Base-by-base conservation (phyloP, 2,329 filamentous ascomycete genomes). In the Gaeumannomyces sp. region DNA sequence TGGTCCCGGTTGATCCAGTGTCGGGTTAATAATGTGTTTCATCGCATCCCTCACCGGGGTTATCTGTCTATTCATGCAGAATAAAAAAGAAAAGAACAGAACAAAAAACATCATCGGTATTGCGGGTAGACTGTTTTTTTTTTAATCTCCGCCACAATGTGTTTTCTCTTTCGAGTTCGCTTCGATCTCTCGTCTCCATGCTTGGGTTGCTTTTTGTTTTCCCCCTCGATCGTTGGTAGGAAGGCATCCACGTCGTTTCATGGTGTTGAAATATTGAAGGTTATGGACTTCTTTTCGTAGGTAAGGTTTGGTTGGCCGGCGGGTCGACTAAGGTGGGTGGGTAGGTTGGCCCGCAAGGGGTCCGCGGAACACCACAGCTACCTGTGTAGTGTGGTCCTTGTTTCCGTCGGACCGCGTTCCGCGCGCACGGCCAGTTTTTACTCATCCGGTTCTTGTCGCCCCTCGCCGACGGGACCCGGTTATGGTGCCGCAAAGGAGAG, bases 401-500 rank as follows among this genome's bases (percentile, higher is more conserved):
- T 53, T 45, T 53, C 45, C 7, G n/a, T n/a, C 45, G 45, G 45
- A 53, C 45, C 45, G n/a, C 8, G 19, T 11, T 53, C 45, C 45
- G 45, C 45, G 6, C 45, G 45, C 45, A 53, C 45, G 19, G 45
- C 7, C 22, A 6, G 38, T 10, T 19, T n/a, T n/a, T 53, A 80
- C 29, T 79, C 75, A 25, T 79, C 77, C 73, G 72, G 65, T 72
- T 73, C 66, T 78, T 73, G 13, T 35, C 59, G 65, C 76, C 74
- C 65, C 74, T 74, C 28, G 75, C 72, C 59, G 79, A 80, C 4
- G 75, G 74, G 1, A 66, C 69, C 53, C 71, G 74, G 67, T 61
- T 76, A 69, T 68, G 77, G 71, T 71, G 73, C 31, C 68, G 67
- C 25, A 82, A 69, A 69, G 81, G 81, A 45, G 79, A 82, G 27